Conservation (phyloP, 495 filamentous ascomycete species). For the Aspergillus ellipticus region DNA sequence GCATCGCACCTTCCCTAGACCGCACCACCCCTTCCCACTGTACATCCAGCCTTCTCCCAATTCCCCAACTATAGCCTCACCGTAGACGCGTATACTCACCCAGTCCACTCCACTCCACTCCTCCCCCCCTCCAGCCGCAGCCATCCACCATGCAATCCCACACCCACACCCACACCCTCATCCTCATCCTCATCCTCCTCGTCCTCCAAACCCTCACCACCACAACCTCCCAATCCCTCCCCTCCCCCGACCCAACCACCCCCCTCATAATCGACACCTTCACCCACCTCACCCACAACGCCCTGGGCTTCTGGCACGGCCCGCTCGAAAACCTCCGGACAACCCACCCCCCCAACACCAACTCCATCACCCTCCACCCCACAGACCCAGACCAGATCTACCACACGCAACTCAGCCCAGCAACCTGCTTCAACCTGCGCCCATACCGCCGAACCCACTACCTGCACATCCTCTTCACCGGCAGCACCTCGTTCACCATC, state of each 20-base stretch:
- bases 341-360: constrained; percentile 46
- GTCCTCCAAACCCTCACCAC: constrained; percentile 2
- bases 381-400: constrained; percentile 66
- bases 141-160: neutral
- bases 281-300: constrained; percentile 50
- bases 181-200: neutral
- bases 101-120: neutral
- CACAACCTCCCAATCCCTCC: constrained; percentile 5
- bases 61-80: neutral
- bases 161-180: neutral
- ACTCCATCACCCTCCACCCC: constrained; percentile 55
- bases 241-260: constrained; percentile 8
- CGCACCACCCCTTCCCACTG: neutral
- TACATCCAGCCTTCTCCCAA: neutral
- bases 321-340: constrained; percentile 59
- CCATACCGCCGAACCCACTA: constrained; percentile 48
- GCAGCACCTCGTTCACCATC: constrained; percentile 63
- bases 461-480: constrained; percentile 69
- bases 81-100: neutral
- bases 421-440: constrained; percentile 57
- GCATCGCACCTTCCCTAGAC: neutral
- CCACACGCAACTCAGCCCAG: constrained; percentile 59
- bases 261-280: constrained; percentile 68
- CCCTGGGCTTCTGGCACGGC: constrained; percentile 69
- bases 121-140: neutral